Conservation (phyloP, 352 stramenopile species). For the Phytophthora sp. region DNA sequence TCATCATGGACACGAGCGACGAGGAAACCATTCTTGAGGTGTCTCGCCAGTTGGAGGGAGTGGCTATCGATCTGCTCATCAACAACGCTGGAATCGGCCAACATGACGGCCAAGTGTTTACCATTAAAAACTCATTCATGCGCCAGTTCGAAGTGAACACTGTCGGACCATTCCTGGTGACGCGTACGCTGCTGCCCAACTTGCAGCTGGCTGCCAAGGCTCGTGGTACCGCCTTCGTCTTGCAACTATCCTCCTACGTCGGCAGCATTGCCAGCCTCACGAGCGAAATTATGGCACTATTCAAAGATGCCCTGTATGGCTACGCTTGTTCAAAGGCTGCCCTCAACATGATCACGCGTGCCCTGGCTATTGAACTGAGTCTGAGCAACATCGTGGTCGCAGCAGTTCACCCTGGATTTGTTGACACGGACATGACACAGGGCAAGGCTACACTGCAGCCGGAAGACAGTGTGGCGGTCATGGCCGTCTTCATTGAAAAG, state of each 20-base stretch:
- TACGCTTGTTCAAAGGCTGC: slow-evolving; percentile 65
- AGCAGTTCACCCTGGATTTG: slow-evolving; percentile 52
- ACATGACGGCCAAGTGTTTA: slow-evolving; percentile 25
- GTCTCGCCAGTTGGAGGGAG: slow-evolving; percentile 39
- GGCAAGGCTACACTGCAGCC: slow-evolving; percentile 25
- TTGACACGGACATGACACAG: slow-evolving; percentile 47
- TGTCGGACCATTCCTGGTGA: slow-evolving; percentile 48
- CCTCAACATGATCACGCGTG: slow-evolving; percentile 16
- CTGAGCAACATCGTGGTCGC: slow-evolving; percentile 48
- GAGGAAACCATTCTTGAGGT: slow-evolving; percentile 40
- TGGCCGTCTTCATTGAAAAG: slow-evolving; percentile 34
- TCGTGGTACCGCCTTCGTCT: slow-evolving; percentile 44
- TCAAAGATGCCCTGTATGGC: slow-evolving; percentile 45
- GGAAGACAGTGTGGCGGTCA: slow-evolving; percentile 34
- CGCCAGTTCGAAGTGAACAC: slow-evolving; percentile 27
- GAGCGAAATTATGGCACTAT: not conserved
- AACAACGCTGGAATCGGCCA: slow-evolving; percentile 61
- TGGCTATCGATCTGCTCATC: slow-evolving; percentile 55
- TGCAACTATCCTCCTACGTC: slow-evolving; percentile 49
- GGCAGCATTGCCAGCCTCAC: slow-evolving; percentile 45
- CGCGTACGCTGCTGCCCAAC: slow-evolving; percentile 45
- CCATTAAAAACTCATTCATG: slow-evolving; percentile 45
- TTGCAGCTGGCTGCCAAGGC: slow-evolving; percentile 37
- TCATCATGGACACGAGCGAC: slow-evolving; percentile 46
- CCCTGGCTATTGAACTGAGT: slow-evolving; percentile 40